Evolutionary conservation across 108 stramenopile genomes (phyloP), one percentile per base, ranked within the genome.

Genomic region (Seminavis robusta): DNA sequence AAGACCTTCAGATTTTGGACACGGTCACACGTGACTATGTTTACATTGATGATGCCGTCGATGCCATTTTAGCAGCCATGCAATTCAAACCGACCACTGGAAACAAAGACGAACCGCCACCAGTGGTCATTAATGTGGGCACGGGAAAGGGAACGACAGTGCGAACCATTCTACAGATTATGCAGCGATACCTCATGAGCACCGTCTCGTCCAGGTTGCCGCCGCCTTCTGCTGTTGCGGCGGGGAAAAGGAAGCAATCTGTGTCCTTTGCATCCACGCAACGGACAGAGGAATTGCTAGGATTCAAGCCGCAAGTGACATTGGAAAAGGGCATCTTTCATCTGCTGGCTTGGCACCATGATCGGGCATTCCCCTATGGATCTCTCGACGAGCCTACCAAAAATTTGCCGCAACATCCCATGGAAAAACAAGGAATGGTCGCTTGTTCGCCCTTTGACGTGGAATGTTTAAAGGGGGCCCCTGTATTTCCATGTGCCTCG

Each of bases 1-100:
- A 40, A 17, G 50, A 51, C 23, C 36, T 38, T 2, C 16, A 36
- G 9, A 4, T 23, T 3, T 2, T 38, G 19, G 50, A 71, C 7
- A 52, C 57, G 53, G 33, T 81, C 13, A n/a, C n/a, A n/a, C 75
- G 76, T 24, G 92, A 93, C 59, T 93, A 72, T 61, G 73, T 90
- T 3, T 94, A 82, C 67, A 84, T 94, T 46, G 92, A 94, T 59
- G 92, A 94, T 69, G 86, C 88, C n/a, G 65, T 94, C 15, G 84
- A 87, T 73, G 92, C 81, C 1, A 73, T 90, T 33, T 71, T 90
- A 72, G 43, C 71, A 8, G 83, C 90, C 10, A 88, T 92, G 86
- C 90, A 92, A 55, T 83, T 71, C 33, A 61, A 81, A 40, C 63
- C 69, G 23, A 43, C 42, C 1, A 43, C 44, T 9, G 47, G 41